Evolutionary conservation across 805 yeast species (phyloP), one percentile per base, ranked within the genome.

Genomic region (Candida saitoana): DNA sequence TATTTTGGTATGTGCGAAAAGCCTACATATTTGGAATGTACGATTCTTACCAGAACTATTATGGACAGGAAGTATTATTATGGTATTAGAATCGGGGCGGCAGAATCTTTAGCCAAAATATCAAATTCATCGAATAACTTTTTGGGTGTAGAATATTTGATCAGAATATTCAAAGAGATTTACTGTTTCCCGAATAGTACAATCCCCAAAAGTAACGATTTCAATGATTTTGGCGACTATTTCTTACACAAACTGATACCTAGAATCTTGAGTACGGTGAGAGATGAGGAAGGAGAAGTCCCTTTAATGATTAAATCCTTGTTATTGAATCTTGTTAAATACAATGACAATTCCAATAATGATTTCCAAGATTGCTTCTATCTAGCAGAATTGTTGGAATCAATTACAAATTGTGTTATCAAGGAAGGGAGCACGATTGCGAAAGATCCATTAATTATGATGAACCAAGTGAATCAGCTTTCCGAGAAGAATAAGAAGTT

Each of bases 21-120:
- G 42, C 86, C 89, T 0, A 73, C 76, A 2, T 49, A 71, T 0
- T 68, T 85, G 4, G 85, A 88, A 56, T 87, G 95, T 5, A 80
- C 96, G 0, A 76, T 86, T 16, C 65, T 93, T 34, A 66, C 87
- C 2, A 69, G 97, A 40, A 90, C 98, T 0, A 60, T 87, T 3
- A 72, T 90, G 77, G 99, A 93, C 58, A 56, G 72, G 4, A 69
- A 96, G 31, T 93, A 93, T 57, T 91, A 80, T 56, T 89, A 87
- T 60, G 97, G 97, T 3, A 80, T 93, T 1, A 71, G 99, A 44
- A 74, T 80, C 14, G 95, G 87, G 43, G 97, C 99, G 1, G 95
- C 95, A 1, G 60, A 66, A 36, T 93, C 93, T 0, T 67, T 93
- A 34, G 83, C 90, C 0, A 72, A 63, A n/a, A 71, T 80, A 40